Base-by-base conservation (phyloP, 345 rosid genomes). In the Eucalyptus guilfoylei region DNA sequence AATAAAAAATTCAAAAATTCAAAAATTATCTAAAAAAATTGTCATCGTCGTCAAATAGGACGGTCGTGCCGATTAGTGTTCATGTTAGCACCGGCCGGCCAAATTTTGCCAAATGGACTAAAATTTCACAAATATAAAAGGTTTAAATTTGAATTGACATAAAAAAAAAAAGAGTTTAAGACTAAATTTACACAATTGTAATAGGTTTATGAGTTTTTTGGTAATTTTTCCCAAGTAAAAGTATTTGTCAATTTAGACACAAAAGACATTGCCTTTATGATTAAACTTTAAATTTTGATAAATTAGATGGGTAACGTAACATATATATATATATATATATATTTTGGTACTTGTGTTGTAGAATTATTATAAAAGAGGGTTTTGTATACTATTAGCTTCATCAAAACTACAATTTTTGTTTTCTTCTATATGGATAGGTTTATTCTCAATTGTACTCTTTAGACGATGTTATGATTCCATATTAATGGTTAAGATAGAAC, bases 11-110 rank as follows among this genome's bases (percentile, higher is more conserved):
- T 14, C 19, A 49, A 50, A 50, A 50, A 50, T 16, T 49, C 15
- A 49, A 15, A 15, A 15, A 49, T 15, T 49, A 3, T 50, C 21
- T 16, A 16, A 50, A 50, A 49, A 50, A 16, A 50, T 50, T 50
- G 0, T 50, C 4, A 50, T 50, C 2, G 14, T 0, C 0, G 8
- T 50, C 7, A 2, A 4, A 1, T 1, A n/a, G 8, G 1, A 50
- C 21, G 1, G 4, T 50, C 3, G 6, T 16, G 52, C 1, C 8
- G 4, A 50, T 50, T 0, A 3, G 2, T 1, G 54, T 50, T 50
- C 21, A 50, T 16, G 8, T 50, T 50, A 6, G 54, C 21, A 49
- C 2, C 17, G 2, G 3, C 8, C 1, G 2, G 3, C 21, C 19
- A 50, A 49, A 16, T 50, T 50, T 50, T 50, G 17, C 54, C 21